A percentile compares a stretch with the other conserved stretches of the same genome.
Evolutionary conservation across 768 basidiomycete genomes (phyloP).

Genomic region (Auriscalpium orientale): DNA sequence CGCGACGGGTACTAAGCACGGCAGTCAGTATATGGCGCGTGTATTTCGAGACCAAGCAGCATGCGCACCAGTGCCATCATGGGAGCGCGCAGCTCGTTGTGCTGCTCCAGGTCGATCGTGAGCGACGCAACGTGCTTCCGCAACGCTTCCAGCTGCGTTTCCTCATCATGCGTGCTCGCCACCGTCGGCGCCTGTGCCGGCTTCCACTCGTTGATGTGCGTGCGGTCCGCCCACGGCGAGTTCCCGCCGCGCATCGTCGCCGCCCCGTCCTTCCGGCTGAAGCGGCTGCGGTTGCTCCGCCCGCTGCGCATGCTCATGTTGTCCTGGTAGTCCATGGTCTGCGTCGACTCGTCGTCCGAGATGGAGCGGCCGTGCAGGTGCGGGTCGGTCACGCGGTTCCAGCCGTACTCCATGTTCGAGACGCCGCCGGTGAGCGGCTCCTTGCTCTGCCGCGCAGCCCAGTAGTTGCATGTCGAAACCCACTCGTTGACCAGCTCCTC

Average conservation of each 20-base stretch:
- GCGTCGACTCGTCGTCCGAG: constrained; percentile 49
- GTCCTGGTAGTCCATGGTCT: constrained; percentile 50
- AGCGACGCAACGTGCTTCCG: constrained; percentile 71
- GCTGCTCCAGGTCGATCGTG: constrained; percentile 72
- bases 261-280: constrained; percentile 62
- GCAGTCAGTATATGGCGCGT: constrained; percentile 12
- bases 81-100: constrained; percentile 76
- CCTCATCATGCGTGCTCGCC: constrained; percentile 84
- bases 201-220: constrained; percentile 90
- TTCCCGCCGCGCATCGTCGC: constrained; percentile 56
- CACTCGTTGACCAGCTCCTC: constrained; percentile 98
- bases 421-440: constrained; percentile 95
- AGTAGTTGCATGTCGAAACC: constrained; percentile 99
- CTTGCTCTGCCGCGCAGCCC: constrained; percentile 93
- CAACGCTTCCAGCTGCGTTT: constrained; percentile 84
- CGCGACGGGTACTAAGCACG: constrained; percentile 67
- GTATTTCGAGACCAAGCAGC: neutral
- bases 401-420: constrained; percentile 99
- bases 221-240: constrained; percentile 73
- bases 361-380: constrained; percentile 41
- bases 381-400: constrained; percentile 70
- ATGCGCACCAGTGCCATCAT: constrained; percentile 68
- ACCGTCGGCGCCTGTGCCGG: constrained; percentile 79
- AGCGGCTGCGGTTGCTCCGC: constrained; percentile 66
- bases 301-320: constrained; percentile 68